Percentiles rank a stretch among this genome's conserved stretches.
Conservation (phyloP, 768 basidiomycete species). For the Hydnomerulius pinastri region DNA sequence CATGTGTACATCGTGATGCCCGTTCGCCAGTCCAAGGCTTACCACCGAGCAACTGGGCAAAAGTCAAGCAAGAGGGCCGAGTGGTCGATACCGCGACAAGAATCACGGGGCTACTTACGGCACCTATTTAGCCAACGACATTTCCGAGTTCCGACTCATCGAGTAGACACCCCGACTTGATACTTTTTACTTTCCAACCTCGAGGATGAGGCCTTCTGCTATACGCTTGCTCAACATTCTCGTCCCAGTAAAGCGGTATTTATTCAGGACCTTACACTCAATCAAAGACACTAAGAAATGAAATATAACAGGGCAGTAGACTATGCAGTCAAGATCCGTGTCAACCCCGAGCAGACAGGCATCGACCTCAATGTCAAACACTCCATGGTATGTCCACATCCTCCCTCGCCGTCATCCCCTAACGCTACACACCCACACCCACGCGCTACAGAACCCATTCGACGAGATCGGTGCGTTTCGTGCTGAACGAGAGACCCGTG, state of each 20-base stretch:
- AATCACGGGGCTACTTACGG: not conserved
- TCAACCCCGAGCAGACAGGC: constrained; percentile 92
- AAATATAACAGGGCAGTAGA: constrained; percentile 72
- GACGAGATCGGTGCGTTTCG: constrained; percentile 87
- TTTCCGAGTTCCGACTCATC: constrained; percentile 4
- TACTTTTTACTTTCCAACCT: not conserved
- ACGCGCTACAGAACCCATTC: constrained; percentile 82
- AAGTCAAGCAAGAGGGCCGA: too few relatives aligned
- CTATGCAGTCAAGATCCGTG: constrained; percentile 98
- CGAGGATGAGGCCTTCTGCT: constrained; percentile 73
- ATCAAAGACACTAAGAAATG: not conserved
- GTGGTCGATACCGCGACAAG: too few relatives aligned
- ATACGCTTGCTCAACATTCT: constrained; percentile 81
- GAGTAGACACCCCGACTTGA: not conserved
- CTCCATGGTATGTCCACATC: constrained; percentile 75
- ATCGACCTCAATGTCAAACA: constrained; percentile 98
- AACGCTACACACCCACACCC: not conserved
- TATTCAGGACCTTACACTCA: not conserved
- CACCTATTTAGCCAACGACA: not conserved
- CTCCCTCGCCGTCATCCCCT: not conserved
- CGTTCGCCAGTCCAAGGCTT: too few relatives aligned
- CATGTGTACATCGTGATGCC: too few relatives aligned
- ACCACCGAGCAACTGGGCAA: too few relatives aligned
- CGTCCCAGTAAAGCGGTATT: constrained; percentile 89
- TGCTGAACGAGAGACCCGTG: not conserved